phyloP scores from a whole-genome alignment of 2,329 filamentous ascomycete species.

The Cladosporium velox region DNA sequence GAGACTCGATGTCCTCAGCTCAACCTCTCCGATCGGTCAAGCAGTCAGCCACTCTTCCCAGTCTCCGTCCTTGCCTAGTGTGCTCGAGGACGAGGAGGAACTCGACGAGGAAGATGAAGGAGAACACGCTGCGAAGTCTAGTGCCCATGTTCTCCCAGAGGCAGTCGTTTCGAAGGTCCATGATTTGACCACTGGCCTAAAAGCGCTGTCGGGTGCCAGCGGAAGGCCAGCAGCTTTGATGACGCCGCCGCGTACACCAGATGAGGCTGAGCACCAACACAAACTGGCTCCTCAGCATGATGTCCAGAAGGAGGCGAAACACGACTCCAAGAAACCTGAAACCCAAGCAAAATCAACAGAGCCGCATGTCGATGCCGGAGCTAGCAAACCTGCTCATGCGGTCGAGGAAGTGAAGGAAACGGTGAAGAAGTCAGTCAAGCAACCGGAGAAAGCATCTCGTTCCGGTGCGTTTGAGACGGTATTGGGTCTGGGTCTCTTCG shows the following conservation, averaged over 20 bases:
- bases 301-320: slow-evolving; percentile 18
- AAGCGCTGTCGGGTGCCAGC: background rate
- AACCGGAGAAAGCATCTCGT: no score
- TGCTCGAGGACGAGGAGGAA: slow-evolving; percentile 32
- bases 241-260: slow-evolving; percentile 39
- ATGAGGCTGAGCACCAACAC: slow-evolving; percentile 27
- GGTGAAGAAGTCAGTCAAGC: background rate
- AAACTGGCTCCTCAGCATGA: slow-evolving; percentile 19
- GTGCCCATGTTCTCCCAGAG: background rate
- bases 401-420: background rate
- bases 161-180: background rate
- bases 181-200: background rate
- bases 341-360: background rate
- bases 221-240: slow-evolving; percentile 31
- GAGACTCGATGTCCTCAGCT: slow-evolving; percentile 1
- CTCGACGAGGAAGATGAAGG: slow-evolving; percentile 17
- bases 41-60: slow-evolving; percentile 21
- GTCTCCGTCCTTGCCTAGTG: slow-evolving; percentile 31
- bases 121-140: background rate
- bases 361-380: background rate
- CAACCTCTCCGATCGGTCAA: slow-evolving; percentile 18
- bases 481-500: slow-evolving; percentile 9
- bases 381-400: background rate
- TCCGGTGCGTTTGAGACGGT: slow-evolving; percentile 7
- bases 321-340: slow-evolving; percentile 2